Percentiles rank a stretch among this genome's conserved stretches.
phyloP scores from a whole-genome alignment of 192 early-diverging fungal genomes.

The Rhizophagus clarus region DNA sequence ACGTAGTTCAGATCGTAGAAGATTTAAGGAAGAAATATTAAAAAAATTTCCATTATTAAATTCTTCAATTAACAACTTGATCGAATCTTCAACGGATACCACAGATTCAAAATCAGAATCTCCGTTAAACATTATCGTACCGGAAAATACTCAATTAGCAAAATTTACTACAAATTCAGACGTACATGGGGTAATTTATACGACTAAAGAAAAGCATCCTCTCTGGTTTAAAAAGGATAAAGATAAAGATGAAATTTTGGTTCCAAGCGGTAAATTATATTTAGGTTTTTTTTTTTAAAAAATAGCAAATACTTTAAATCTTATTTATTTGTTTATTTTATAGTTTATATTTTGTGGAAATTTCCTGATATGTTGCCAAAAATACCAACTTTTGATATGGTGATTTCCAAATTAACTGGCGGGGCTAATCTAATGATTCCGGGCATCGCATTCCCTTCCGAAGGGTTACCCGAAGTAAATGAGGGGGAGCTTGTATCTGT shows the following conservation, averaged over 20 bases:
- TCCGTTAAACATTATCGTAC: conserved; percentile 44
- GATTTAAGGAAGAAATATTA: conserved; percentile 64
- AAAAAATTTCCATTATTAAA: conserved; percentile 51
- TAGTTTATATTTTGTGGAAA: conserved; percentile 80
- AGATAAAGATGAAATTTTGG: conserved; percentile 46
- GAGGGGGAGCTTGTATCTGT: conserved; percentile 60
- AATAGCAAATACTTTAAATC: no score
- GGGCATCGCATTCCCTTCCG: conserved; percentile 57
- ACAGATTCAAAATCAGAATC: conserved; percentile 32
- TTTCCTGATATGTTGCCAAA: conserved; percentile 66
- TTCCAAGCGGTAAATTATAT: conserved; percentile 59
- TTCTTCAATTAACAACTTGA: conserved; percentile 27
- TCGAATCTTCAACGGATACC: conserved; percentile 23
- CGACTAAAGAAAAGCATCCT: conserved; percentile 59
- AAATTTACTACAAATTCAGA: conserved; percentile 70
- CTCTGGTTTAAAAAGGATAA: conserved; percentile 65
- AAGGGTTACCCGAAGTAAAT: conserved; percentile 47
- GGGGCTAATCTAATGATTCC: conserved; percentile 87
- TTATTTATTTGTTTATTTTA: neutral
- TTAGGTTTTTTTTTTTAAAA: neutral
- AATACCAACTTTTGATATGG: conserved; percentile 68
- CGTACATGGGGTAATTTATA: conserved; percentile 64
- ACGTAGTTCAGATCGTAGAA: conserved; percentile 67
- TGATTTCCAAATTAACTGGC: conserved; percentile 70
- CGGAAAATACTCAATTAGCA: conserved; percentile 60